Conservation (phyloP, 345 rosid species). For the Eutrema yunnanense region DNA sequence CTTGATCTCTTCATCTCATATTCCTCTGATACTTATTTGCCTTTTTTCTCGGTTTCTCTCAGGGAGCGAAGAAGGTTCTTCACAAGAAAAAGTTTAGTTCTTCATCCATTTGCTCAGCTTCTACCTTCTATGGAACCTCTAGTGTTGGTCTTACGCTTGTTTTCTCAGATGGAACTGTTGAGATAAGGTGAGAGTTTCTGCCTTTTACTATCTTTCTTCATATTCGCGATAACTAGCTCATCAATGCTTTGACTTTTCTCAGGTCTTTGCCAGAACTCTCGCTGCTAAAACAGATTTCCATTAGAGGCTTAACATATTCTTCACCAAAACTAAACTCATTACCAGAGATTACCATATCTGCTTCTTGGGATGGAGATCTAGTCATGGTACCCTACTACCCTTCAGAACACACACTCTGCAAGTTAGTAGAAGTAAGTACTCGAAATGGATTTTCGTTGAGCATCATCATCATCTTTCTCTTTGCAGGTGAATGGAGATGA, state of each 20-base stretch:
- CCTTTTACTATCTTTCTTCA: neutral
- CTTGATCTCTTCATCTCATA: neutral
- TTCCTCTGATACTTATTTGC: neutral
- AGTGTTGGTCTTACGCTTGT: slow-evolving; percentile 71
- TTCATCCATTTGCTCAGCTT: slow-evolving; percentile 74
- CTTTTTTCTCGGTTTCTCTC: neutral
- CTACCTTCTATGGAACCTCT: slow-evolving; percentile 48
- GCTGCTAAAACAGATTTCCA: slow-evolving; percentile 52
- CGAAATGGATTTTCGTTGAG: neutral
- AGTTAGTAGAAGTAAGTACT: neutral
- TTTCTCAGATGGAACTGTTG: slow-evolving; percentile 56
- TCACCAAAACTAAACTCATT: slow-evolving; percentile 40
- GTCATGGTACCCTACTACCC: slow-evolving; percentile 48
- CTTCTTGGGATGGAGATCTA: slow-evolving; percentile 68
- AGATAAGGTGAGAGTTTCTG: slow-evolving; percentile 56
- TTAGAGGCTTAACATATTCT: slow-evolving; percentile 57
- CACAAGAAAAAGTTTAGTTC: slow-evolving; percentile 82
- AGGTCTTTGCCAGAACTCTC: slow-evolving; percentile 82
- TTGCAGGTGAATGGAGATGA: slow-evolving; percentile 71
- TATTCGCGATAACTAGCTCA: neutral
- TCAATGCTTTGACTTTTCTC: neutral
- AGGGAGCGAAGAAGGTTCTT: slow-evolving; percentile 74
- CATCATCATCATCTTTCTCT: neutral
- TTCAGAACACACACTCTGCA: slow-evolving; percentile 10
- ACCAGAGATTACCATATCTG: slow-evolving; percentile 47